Evolutionary conservation across 192 early-diverging fungal genomes (phyloP), one percentile per base, ranked within the genome.

Genomic region (Globomyces pollinis-pini): DNA sequence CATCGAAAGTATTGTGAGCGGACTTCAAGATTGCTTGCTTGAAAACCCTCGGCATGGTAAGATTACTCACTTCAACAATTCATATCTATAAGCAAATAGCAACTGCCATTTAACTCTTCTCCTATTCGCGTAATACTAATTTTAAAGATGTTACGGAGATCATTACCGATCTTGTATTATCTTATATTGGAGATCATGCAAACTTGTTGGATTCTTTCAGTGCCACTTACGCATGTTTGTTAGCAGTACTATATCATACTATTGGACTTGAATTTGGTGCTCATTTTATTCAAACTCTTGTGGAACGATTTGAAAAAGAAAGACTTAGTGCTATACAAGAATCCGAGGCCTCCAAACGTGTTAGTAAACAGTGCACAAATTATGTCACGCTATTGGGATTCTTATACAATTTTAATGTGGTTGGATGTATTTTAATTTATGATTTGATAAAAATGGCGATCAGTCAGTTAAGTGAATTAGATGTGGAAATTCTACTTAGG

Each of bases 191-290:
- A 20, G 86, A 88, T 59, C 89, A 87, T 55, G 75, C 86, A 50
- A 90, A 91, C 67, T 70, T 98, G 60, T 80, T 94, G 20, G 93
- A 93, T 67, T 89, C 91, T 0, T 96, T 96, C 70, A 78, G 93
- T 42, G 84, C 86, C 38, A 81, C 89, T 13, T 95, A 95, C 62
- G 93, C 93, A 1, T 86, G 90, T 1, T 78, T 96, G 20, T 78
- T 95, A 1, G 87, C 86, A 0, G 78, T 83, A 45, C 73, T 98
- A 3, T 88, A 86, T 59, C 83, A 87, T 28, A 66, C 86, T 4
- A 71, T 92, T 39, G 95, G 95, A 21, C 74, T 89, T 54, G 95
- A 98, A 62, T 88, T 95, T 62, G 86, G 79, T 69, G 83, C 71
- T 52, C 65, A 63, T 63, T 34, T 59, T 24, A 59, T 61, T 32